Conservation (phyloP, 257 asterid genomes). For the Gentiana straminea region DNA sequence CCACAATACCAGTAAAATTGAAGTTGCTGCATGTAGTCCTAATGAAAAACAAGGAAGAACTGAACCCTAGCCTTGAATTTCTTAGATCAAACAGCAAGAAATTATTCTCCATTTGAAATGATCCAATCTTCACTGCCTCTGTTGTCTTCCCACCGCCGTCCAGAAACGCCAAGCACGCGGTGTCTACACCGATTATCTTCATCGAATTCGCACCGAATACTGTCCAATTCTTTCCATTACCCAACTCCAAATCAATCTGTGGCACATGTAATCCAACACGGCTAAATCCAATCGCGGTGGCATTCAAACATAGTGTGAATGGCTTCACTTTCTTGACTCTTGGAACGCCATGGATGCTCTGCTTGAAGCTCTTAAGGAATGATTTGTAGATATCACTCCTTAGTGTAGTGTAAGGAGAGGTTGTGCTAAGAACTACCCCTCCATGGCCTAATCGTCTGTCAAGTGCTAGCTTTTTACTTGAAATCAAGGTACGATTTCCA, state of each 20-base stretch:
- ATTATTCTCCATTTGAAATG: slow-evolving; percentile 28
- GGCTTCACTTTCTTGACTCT: slow-evolving; percentile 15
- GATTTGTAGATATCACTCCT: slow-evolving; percentile 9
- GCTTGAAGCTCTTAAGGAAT: slow-evolving; percentile 8
- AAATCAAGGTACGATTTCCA: slow-evolving; percentile 8
- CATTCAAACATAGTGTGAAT: slow-evolving; percentile 9
- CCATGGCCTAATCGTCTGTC: slow-evolving; percentile 1
- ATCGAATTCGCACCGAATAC: slow-evolving; percentile 21
- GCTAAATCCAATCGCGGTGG: not conserved
- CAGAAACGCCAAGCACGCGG: slow-evolving; percentile 17
- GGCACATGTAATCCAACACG: slow-evolving; percentile 10
- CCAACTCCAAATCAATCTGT: slow-evolving; percentile 18
- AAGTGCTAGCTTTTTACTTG: not conserved
- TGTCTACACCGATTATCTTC: slow-evolving; percentile 15
- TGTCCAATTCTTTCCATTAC: slow-evolving; percentile 20
- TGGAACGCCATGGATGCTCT: slow-evolving; percentile 18
- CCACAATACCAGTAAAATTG: too few relatives aligned
- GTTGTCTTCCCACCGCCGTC: slow-evolving; percentile 15
- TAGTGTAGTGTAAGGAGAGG: slow-evolving; percentile 5
- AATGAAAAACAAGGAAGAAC: slow-evolving; percentile 1
- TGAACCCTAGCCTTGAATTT: slow-evolving; percentile 20
- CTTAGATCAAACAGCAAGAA: slow-evolving; percentile 25
- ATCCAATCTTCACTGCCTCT: slow-evolving; percentile 16
- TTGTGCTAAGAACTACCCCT: slow-evolving; percentile 18
- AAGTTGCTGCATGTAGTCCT: not conserved